Percentiles rank a stretch among this genome's conserved stretches.
These are phyloP conservation scores for Hyaloscypha variabilis DNA, from an alignment of 495 filamentous ascomycete species.

Conservation along the genomic window DNA sequence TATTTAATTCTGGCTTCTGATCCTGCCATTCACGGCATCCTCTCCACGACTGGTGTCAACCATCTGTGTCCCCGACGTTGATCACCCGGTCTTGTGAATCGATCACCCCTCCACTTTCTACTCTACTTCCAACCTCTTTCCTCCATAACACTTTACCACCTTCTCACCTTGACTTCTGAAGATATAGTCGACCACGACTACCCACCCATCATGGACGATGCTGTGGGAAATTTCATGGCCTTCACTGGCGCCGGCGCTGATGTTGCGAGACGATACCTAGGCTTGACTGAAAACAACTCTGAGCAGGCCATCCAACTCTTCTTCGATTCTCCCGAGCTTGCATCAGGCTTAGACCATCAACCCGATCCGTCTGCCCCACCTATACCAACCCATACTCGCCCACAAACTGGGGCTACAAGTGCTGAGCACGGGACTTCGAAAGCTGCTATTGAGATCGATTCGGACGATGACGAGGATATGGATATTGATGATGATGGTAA, in stretches of 20 bases:
- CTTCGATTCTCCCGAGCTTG: slow-evolving; percentile 78
- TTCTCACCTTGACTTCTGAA: not conserved
- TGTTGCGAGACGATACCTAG: slow-evolving; percentile 76
- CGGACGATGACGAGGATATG: slow-evolving; percentile 63
- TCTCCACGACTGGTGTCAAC: not conserved
- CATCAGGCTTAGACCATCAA: slow-evolving; percentile 46
- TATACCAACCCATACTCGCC: slow-evolving; percentile 23
- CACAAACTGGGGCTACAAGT: slow-evolving; percentile 25
- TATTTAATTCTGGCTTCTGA: slow-evolving; percentile 4
- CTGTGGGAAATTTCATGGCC: slow-evolving; percentile 60
- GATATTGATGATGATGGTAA: slow-evolving; percentile 39
- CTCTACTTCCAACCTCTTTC: not conserved
- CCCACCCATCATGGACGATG: slow-evolving; percentile 65
- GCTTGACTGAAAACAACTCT: slow-evolving; percentile 78
- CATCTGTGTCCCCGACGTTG: not conserved
- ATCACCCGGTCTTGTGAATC: not conserved
- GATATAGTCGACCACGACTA: not conserved
- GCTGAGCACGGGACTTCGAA: slow-evolving; percentile 48
- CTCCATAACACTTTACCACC: not conserved
- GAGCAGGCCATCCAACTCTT: slow-evolving; percentile 87
- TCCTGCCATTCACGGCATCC: not conserved
- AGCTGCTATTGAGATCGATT: slow-evolving; percentile 73
- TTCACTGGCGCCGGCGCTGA: slow-evolving; percentile 67
- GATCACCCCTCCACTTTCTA: not conserved
- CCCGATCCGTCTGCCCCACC: slow-evolving; percentile 32